Base-by-base conservation (phyloP, 2,329 filamentous ascomycete species). In the Arachnomyces sp. region DNA sequence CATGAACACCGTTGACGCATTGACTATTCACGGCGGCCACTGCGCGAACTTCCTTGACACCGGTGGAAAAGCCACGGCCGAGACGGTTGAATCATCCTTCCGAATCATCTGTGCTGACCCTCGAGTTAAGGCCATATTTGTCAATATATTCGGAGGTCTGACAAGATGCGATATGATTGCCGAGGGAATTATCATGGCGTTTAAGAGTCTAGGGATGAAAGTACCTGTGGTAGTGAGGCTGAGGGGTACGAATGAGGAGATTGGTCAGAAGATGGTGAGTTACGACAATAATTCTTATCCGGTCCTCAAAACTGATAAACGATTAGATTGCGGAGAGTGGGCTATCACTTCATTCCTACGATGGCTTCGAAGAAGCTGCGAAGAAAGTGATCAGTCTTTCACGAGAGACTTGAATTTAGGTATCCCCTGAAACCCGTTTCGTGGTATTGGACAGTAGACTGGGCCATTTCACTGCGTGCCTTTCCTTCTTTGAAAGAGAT, bases 31-130 rank as follows among this genome's bases (percentile, higher is more conserved):
- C 40, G 81, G 81, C 7, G 84, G 84, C 2, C 63, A 70, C 28
- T 81, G 81, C 16, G 78, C 85, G 8, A 94, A 94, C 53, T 94
- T 94, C 59, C 72, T 94, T 40, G 88, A 94, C 58, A 93, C 85
- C 0, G 88, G 89, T 18, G 88, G 88, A 28, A 92, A 93, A 59
- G 88, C 88, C 0, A 94, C 87, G 0, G 76, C 77, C 20, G 78
- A 82, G 48, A 94, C 87, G 0, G 86, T 94, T 49, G 80, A 82
- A 55, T 77, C 77, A 41, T 81, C 79, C 1, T 92, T 94, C 57
- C 73, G 79, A 42, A 73, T 89, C 9, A 77, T 94, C 13, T 66
- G 87, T 34, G 67, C 71, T 4, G 87, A 94, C 51, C 62, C 72
- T 2, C 70, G 84, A 20, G 84, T 93, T 6, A 80, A 77, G 51